Evolutionary conservation across 2,329 filamentous ascomycete species (phyloP).

Genomic region (Hirsutella thompsonii): DNA sequence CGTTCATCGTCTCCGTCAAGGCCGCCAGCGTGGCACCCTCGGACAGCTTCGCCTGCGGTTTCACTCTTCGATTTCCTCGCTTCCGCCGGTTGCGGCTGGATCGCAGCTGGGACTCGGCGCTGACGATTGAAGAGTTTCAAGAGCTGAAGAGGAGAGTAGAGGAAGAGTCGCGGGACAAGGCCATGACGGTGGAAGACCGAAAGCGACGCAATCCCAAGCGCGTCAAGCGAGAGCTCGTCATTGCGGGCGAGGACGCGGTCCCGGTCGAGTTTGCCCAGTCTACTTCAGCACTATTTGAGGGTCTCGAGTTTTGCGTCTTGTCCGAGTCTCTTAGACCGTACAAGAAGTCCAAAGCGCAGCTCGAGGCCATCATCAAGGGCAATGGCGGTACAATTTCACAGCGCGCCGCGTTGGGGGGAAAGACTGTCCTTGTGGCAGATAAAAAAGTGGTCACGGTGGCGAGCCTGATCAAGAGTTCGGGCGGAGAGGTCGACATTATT

Average conservation of each 20-base stretch:
- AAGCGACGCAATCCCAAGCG: slow-evolving; percentile 40
- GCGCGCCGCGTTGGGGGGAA: slow-evolving; percentile 45
- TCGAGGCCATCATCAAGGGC: slow-evolving; percentile 71
- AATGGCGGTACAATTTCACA: slow-evolving; percentile 75
- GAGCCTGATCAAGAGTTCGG: slow-evolving; percentile 54
- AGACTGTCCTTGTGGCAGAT: slow-evolving; percentile 66
- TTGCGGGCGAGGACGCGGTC: slow-evolving; percentile 52
- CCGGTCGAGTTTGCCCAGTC: slow-evolving; percentile 37
- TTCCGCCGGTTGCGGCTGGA: slow-evolving; percentile 76
- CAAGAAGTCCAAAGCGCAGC: slow-evolving; percentile 64
- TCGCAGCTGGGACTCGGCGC: slow-evolving; percentile 67
- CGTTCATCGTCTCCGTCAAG: slow-evolving; percentile 78
- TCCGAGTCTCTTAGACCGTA: slow-evolving; percentile 58
- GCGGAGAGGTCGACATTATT: slow-evolving; percentile 57
- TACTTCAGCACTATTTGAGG: slow-evolving; percentile 55
- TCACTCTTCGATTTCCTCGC: slow-evolving; percentile 81
- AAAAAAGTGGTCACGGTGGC: slow-evolving; percentile 72
- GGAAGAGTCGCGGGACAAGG: slow-evolving; percentile 57
- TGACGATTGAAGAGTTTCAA: slow-evolving; percentile 67
- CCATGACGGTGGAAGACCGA: slow-evolving; percentile 64
- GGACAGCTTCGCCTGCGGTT: slow-evolving; percentile 62
- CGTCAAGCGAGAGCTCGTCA: slow-evolving; percentile 54
- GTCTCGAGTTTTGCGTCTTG: slow-evolving; percentile 70
- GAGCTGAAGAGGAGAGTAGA: slow-evolving; percentile 57
- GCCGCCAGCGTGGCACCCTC: slow-evolving; percentile 65